Conservation (phyloP, 495 filamentous ascomycete genomes). For the Lentithecium fluviatile region DNA sequence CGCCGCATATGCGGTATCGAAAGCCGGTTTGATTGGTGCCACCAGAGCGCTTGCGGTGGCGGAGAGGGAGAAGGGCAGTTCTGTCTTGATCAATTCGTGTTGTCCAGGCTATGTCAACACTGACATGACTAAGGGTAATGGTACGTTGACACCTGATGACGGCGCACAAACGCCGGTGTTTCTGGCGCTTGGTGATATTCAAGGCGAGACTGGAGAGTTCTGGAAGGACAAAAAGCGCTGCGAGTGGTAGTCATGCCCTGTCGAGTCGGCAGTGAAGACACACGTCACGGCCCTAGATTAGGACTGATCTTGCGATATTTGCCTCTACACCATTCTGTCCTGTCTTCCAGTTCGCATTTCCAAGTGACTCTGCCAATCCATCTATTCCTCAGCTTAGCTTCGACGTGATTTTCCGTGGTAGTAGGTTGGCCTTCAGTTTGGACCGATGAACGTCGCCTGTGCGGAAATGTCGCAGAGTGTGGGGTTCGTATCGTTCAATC, state of each 20-base stretch:
- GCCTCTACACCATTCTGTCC: too few relatives aligned
- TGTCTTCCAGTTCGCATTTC: too few relatives aligned
- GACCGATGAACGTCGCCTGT: too few relatives aligned
- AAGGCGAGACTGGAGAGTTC: constrained; percentile 45
- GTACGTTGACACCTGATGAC: constrained; percentile 45
- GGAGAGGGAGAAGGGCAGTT: constrained; percentile 39
- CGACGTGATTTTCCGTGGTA: too few relatives aligned
- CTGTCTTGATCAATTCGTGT: constrained; percentile 51
- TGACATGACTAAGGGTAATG: constrained; percentile 50
- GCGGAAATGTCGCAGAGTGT: too few relatives aligned
- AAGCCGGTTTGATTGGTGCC: constrained; percentile 48
- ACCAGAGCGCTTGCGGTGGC: constrained; percentile 46
- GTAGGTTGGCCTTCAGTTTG: too few relatives aligned
- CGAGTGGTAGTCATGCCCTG: constrained; percentile 43
- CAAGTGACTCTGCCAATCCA: too few relatives aligned
- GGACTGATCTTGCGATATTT: too few relatives aligned
- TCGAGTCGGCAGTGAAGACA: too few relatives aligned
- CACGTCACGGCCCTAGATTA: too few relatives aligned
- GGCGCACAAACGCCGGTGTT: constrained; percentile 54
- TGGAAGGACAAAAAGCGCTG: constrained; percentile 48
- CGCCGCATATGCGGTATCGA: constrained; percentile 50
- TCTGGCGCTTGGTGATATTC: constrained; percentile 52
- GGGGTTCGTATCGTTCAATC: too few relatives aligned
- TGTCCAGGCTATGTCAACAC: constrained; percentile 55
- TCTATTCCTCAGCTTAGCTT: too few relatives aligned